phyloP scores from a whole-genome alignment of 208 protist species.

The Acanthamoeba culbertsoni region DNA sequence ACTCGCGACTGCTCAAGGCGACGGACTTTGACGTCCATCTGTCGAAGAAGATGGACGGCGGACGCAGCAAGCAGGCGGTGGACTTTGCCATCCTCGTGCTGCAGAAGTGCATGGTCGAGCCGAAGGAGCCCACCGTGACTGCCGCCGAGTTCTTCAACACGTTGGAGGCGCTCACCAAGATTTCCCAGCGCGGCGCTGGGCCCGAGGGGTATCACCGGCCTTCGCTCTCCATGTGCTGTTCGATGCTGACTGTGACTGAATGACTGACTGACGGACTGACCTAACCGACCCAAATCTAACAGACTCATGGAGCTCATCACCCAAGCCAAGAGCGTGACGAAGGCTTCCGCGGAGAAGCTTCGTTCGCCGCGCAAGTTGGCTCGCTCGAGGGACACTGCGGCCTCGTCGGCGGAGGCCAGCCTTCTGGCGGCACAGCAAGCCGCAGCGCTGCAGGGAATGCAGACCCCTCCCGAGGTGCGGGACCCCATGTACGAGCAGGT shows the following conservation, averaged over 20 bases:
- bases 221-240: not conserved
- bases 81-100: conserved; percentile 72
- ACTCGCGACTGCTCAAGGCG: conserved; percentile 89
- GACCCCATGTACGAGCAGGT: conserved; percentile 48
- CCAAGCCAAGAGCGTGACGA: conserved; percentile 49
- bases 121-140: conserved; percentile 47
- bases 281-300: not conserved
- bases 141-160: conserved; percentile 59
- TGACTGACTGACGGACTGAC: no score
- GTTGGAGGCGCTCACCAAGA: conserved; percentile 70
- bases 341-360: conserved; percentile 30
- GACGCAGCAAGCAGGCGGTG: conserved; percentile 14
- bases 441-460: not conserved
- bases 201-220: not conserved
- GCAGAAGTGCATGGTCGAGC: conserved; percentile 66
- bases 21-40: conserved; percentile 89
- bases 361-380: conserved; percentile 30
- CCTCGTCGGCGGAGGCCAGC: not conserved
- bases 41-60: conserved; percentile 69
- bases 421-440: not conserved
- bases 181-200: conserved; percentile 50
- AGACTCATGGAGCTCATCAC: conserved; percentile 45
- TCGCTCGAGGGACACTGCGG: not conserved
- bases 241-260: not conserved
- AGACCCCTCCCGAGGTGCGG: not conserved